A percentile compares a stretch with the other conserved stretches of the same genome.
Evolutionary conservation across 1,139 yeast genomes (phyloP).

Genomic region (Blastobotrys serpentis): DNA sequence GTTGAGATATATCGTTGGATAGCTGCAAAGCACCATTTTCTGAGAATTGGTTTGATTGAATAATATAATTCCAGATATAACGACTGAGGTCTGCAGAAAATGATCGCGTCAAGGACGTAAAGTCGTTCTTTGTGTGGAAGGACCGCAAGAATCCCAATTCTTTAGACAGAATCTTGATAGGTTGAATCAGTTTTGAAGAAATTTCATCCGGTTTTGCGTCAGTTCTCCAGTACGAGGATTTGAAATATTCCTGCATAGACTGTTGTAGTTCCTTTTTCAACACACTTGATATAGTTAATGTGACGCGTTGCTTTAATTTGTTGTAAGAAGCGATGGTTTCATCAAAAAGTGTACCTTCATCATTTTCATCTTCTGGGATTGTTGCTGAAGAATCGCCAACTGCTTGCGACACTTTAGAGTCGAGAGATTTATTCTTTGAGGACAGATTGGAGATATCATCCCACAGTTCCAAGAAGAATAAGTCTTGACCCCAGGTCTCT

Average conservation of each 20-base stretch:
- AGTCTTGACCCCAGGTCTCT: slow-evolving; percentile 63
- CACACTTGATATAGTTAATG: slow-evolving; percentile 45
- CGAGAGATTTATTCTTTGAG: slow-evolving; percentile 19
- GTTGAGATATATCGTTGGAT: slow-evolving; percentile 49
- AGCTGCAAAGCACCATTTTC: slow-evolving; percentile 57
- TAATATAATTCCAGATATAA: slow-evolving; percentile 55
- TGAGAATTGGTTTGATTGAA: slow-evolving; percentile 64
- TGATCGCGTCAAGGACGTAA: slow-evolving; percentile 30
- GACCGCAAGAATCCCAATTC: slow-evolving; percentile 42
- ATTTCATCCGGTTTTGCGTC: slow-evolving; percentile 16
- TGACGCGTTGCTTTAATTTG: slow-evolving; percentile 43
- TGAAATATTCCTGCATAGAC: slow-evolving; percentile 53
- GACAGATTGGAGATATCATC: slow-evolving; percentile 36
- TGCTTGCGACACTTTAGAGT: slow-evolving; percentile 19
- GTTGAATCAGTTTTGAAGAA: slow-evolving; percentile 41
- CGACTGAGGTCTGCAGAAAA: slow-evolving; percentile 50
- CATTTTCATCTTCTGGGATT: slow-evolving; percentile 32
- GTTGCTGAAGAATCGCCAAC: slow-evolving; percentile 17
- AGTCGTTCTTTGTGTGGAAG: slow-evolving; percentile 36
- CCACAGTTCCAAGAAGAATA: slow-evolving; percentile 64
- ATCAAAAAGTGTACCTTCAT: slow-evolving; percentile 54
- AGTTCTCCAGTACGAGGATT: slow-evolving; percentile 33
- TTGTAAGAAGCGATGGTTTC: slow-evolving; percentile 50
- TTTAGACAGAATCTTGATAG: slow-evolving; percentile 41
- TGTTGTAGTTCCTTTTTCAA: slow-evolving; percentile 52